phyloP scores from a whole-genome alignment of 2,329 filamentous ascomycete species.

The Fusarium tuaranense region DNA sequence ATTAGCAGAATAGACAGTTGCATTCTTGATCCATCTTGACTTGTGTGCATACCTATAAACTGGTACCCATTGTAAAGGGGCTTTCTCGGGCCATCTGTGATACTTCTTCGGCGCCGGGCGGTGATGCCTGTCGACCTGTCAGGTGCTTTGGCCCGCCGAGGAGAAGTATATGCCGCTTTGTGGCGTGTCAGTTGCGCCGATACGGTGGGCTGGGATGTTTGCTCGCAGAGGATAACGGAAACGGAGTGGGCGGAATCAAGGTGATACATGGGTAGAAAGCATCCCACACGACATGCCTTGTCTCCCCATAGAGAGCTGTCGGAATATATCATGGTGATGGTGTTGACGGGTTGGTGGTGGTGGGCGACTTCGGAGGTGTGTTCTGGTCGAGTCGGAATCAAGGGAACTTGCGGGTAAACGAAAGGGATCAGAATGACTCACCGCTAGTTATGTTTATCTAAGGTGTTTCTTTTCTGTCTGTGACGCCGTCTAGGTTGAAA shows the following conservation, averaged over 20 bases:
- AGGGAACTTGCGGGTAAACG: background rate
- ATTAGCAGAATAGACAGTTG: conserved; percentile 30
- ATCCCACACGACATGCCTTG: conserved; percentile 21
- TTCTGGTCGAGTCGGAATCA: conserved; percentile 3
- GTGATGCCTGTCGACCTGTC: conserved; percentile 15
- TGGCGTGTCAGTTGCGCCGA: conserved; percentile 21
- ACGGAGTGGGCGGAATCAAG: background rate
- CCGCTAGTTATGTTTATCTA: conserved; percentile 1
- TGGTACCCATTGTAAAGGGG: conserved; percentile 18
- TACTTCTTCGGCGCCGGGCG: background rate
- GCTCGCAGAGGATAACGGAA: background rate
- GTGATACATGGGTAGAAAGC: conserved; percentile 19
- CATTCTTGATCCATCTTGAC: conserved; percentile 12
- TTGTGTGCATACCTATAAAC: background rate
- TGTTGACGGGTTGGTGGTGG: background rate
- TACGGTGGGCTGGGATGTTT: conserved; percentile 8
- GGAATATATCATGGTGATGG: background rate
- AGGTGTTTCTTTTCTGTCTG: background rate
- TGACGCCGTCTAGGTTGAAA: background rate
- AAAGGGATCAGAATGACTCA: background rate
- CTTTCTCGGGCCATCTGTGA: conserved; percentile 16
- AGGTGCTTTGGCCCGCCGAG: conserved; percentile 22
- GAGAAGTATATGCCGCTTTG: conserved; percentile 2
- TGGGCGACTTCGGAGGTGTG: conserved; percentile 9
- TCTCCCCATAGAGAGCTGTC: conserved; percentile 12